Percentiles rank a stretch among this genome's conserved stretches.
phyloP scores from a whole-genome alignment of 2,329 filamentous ascomycete genomes.

The Paecilomyces sp. region DNA sequence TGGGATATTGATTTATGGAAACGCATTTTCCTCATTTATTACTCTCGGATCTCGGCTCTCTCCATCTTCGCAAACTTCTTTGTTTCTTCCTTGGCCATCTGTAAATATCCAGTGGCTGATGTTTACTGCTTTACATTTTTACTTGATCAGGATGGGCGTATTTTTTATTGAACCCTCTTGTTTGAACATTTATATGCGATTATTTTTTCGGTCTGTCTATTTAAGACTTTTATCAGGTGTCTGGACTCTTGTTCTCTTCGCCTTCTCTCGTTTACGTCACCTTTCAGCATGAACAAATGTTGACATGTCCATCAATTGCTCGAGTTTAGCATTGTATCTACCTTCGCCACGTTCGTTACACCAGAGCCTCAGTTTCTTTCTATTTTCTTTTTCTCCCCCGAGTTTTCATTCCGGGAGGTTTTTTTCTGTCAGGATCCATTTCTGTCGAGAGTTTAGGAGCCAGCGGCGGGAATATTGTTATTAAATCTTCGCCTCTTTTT shows the following conservation, averaged over 20 bases:
- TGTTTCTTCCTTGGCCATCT: neutral
- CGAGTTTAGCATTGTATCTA: neutral
- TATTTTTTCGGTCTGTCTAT: slow-evolving; percentile 21
- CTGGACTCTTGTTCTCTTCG: slow-evolving; percentile 19
- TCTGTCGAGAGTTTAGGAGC: slow-evolving; percentile 3
- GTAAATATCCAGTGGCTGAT: neutral
- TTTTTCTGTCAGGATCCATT: slow-evolving; percentile 12
- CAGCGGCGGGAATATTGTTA: slow-evolving; percentile 8
- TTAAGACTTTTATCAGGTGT: slow-evolving; percentile 10
- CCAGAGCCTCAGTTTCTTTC: neutral
- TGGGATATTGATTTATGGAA: neutral
- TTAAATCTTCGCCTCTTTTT: slow-evolving; percentile 1
- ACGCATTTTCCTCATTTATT: neutral
- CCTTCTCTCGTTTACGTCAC: slow-evolving; percentile 27
- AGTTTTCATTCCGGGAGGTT: neutral
- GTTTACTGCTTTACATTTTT: neutral
- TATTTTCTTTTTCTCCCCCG: neutral
- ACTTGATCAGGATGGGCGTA: neutral
- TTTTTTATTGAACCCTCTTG: neutral
- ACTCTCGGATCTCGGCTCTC: neutral
- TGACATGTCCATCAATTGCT: neutral
- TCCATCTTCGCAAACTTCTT: neutral
- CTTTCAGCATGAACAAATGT: slow-evolving; percentile 18
- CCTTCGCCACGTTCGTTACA: neutral
- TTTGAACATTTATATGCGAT: slow-evolving; percentile 25